These are phyloP conservation scores for Aspergillus sp. DNA, from an alignment of 2,329 filamentous ascomycete genomes.

Conservation along the genomic window DNA sequence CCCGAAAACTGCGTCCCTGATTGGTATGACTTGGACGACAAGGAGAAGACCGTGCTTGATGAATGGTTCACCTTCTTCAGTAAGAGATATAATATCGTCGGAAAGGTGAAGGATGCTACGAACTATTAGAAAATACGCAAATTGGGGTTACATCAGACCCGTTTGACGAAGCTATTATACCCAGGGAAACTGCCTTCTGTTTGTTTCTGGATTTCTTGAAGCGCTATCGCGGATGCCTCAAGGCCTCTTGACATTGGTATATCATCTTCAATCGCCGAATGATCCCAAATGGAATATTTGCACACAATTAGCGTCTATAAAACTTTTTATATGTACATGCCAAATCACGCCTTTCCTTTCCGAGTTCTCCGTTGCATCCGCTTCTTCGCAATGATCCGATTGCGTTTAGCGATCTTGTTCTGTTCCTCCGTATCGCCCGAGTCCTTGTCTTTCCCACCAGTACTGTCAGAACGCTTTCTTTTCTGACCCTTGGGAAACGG, in stretches of 20 bases:
- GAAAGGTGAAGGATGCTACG: conserved; percentile 41
- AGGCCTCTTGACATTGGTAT: neutral
- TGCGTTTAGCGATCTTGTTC: conserved; percentile 60
- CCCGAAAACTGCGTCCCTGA: conserved; percentile 76
- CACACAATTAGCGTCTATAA: conserved; percentile 8
- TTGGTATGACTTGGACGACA: conserved; percentile 78
- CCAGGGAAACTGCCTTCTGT: neutral
- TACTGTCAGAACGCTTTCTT: conserved; percentile 30
- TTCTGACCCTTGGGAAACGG: conserved; percentile 24
- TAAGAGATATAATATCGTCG: conserved; percentile 84
- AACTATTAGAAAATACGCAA: conserved; percentile 27
- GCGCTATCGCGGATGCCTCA: conserved; percentile 15
- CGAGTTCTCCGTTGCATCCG: conserved; percentile 67
- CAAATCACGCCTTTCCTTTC: conserved; percentile 43
- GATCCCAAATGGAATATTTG: conserved; percentile 10
- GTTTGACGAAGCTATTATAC: neutral
- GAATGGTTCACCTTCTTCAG: conserved; percentile 97
- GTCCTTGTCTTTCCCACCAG: conserved; percentile 17
- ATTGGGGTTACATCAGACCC: conserved; percentile 7
- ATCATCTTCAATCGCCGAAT: neutral
- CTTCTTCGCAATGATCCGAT: conserved; percentile 83
- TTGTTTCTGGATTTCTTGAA: neutral
- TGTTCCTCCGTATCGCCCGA: conserved; percentile 37
- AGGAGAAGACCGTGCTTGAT: conserved; percentile 77
- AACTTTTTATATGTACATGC: conserved; percentile 9